phyloP scores from a whole-genome alignment of 352 stramenopile species.

The Discostella stelligera region DNA sequence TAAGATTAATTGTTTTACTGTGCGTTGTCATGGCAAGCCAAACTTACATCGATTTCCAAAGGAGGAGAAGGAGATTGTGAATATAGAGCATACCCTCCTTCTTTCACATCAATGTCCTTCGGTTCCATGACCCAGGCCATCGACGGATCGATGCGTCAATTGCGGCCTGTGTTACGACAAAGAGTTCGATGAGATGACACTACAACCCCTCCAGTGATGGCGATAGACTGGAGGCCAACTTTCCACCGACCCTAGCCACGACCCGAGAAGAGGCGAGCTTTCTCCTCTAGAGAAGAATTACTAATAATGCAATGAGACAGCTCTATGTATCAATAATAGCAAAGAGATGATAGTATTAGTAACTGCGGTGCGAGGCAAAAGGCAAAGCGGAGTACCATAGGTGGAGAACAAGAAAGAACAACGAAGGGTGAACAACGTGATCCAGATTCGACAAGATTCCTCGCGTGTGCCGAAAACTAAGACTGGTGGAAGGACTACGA shows the following conservation, averaged over 20 bases:
- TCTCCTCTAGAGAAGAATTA: no score
- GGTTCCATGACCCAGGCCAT: not conserved
- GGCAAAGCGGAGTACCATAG: no score
- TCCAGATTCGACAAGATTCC: not conserved
- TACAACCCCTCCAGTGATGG: not conserved
- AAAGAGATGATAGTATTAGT: no score
- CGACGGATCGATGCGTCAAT: not conserved
- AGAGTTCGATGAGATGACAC: not conserved
- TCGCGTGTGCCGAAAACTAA: not conserved
- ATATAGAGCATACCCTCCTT: not conserved
- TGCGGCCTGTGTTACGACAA: not conserved
- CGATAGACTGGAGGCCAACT: not conserved
- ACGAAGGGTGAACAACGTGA: not conserved
- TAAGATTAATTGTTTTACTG: no score
- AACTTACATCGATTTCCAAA: not conserved
- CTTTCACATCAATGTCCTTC: not conserved
- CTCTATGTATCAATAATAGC: no score
- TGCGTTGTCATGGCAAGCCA: no score
- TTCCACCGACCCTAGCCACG: no score
- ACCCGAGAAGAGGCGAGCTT: no score
- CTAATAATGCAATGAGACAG: no score
- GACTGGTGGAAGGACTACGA: no score
- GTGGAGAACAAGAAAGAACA: not conserved
- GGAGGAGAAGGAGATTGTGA: not conserved
- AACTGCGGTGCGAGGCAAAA: not conserved